Evolutionary conservation across 257 asterid genomes (phyloP), one percentile per base, ranked within the genome.

Genomic region (Capsicum rhomboideum): DNA sequence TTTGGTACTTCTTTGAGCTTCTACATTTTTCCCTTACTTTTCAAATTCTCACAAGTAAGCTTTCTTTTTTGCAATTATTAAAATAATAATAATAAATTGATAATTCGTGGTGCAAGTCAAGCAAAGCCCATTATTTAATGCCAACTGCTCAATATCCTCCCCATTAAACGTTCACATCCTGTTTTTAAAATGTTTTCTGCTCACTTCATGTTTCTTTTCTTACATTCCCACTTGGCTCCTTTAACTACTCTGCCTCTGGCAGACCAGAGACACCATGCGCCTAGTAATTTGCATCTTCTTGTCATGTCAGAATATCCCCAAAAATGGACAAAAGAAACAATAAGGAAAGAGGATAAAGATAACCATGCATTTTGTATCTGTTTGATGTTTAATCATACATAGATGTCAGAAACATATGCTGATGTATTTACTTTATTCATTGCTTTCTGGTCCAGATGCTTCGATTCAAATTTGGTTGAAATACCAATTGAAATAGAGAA

Each of bases 401-500:
- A 14, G 80, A 74, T 72, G 80, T 74, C 5, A 14, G 59, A 52
- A 74, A 77, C 63, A 53, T 77, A 29, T 16, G 16, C 17, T 77
- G 82, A 50, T 82, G 61, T 63, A 67, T 66, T 42, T 46, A 49
- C 42, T 66, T 82, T 28, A 21, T 28, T 64, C 21, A 12, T 10
- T 67, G 61, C 28, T 82, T 85, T 80, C 42, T 72, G 37, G 75
- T 84, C 52, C 85, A 96, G 99, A 83, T 96, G 99, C 86, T 86
- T 88, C 29, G 99, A 96, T 86, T 86, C 99, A 23, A 96, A 89
- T 86, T 85, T 96, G 90, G 91, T 96, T 85, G 97, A 96, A 90
- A 93, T 96, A 85, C 98, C 99, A 21, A 97, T 96, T 86, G 93
- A 93, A 89, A 90, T 94, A 84, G 98, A 96, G 90, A 91, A 91